These are phyloP conservation scores for Lactarius hengduanensis DNA, from an alignment of 768 basidiomycete genomes.

Conservation along the genomic window DNA sequence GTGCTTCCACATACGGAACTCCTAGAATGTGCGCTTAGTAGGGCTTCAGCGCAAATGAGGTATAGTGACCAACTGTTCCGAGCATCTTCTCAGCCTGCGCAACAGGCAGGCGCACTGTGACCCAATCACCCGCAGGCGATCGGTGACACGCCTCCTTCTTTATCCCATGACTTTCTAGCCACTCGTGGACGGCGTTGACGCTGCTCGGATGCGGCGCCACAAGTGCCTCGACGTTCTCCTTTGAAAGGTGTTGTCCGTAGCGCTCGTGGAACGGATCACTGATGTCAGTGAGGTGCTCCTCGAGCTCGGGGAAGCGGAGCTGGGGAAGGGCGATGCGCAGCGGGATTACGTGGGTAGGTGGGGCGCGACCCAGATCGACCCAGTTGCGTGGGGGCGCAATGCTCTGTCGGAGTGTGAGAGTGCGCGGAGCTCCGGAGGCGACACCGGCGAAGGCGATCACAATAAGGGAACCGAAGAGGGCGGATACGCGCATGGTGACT, in stretches of 20 bases:
- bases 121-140: constrained; percentile 64
- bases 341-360: constrained; percentile 46
- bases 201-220: constrained; percentile 55
- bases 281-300: constrained; percentile 31
- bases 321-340: constrained; percentile 43
- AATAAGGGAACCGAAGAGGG: not conserved
- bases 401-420: constrained; percentile 45
- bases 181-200: constrained; percentile 48
- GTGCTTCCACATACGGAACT: constrained; percentile 57
- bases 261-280: constrained; percentile 31
- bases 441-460: not conserved
- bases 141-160: constrained; percentile 44
- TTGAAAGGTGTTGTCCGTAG: constrained; percentile 44
- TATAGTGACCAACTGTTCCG: constrained; percentile 43
- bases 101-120: constrained; percentile 53
- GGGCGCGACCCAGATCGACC: constrained; percentile 43
- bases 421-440: not conserved
- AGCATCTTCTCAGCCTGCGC: constrained; percentile 59
- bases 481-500: not conserved
- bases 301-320: constrained; percentile 30
- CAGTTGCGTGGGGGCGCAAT: constrained; percentile 49
- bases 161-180: constrained; percentile 55
- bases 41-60: not conserved
- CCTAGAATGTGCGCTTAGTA: constrained; percentile 36
- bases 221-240: constrained; percentile 56